These are phyloP conservation scores for Globisporangium cederbergense DNA, from an alignment of 352 stramenopile species.

Conservation along the genomic window DNA sequence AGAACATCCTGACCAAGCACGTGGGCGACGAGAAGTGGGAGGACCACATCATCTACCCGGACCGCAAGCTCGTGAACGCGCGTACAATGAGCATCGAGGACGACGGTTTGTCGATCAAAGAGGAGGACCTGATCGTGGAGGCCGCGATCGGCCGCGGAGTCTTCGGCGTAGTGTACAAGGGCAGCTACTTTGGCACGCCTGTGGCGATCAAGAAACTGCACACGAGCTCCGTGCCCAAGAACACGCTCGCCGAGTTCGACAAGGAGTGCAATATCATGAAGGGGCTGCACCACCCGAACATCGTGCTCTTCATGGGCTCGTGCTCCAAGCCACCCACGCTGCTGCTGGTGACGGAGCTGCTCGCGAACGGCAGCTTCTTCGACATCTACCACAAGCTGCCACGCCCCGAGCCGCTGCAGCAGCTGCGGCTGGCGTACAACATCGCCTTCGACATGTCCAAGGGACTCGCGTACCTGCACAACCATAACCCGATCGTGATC, in stretches of 20 bases:
- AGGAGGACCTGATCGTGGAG: slow-evolving; percentile 75
- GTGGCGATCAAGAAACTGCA: slow-evolving; percentile 85
- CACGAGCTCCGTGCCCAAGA: slow-evolving; percentile 74
- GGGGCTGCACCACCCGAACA: slow-evolving; percentile 95
- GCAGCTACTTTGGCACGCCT: slow-evolving; percentile 78
- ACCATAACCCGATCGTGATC: slow-evolving; percentile 96
- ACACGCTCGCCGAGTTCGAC: slow-evolving; percentile 78
- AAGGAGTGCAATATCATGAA: slow-evolving; percentile 87
- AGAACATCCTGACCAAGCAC: slow-evolving; percentile 62
- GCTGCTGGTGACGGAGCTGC: slow-evolving; percentile 94
- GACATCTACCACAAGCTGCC: slow-evolving; percentile 87
- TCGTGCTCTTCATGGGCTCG: slow-evolving; percentile 97
- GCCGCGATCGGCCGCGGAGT: slow-evolving; percentile 69
- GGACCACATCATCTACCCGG: slow-evolving; percentile 79
- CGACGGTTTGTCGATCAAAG: slow-evolving; percentile 72
- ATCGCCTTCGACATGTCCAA: slow-evolving; percentile 89
- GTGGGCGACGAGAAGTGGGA: slow-evolving; percentile 80
- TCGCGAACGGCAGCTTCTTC: slow-evolving; percentile 81
- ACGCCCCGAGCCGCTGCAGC: slow-evolving; percentile 42
- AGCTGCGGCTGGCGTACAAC: slow-evolving; percentile 68
- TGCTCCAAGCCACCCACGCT: slow-evolving; percentile 96
- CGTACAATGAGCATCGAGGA: slow-evolving; percentile 42
- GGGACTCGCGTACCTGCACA: slow-evolving; percentile 96
- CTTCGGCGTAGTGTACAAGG: slow-evolving; percentile 82
- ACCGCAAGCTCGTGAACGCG: slow-evolving; percentile 66